Percentiles rank a stretch among this genome's conserved stretches.
phyloP scores from a whole-genome alignment of 495 filamentous ascomycete species.

The Lophiotrema nucula region DNA sequence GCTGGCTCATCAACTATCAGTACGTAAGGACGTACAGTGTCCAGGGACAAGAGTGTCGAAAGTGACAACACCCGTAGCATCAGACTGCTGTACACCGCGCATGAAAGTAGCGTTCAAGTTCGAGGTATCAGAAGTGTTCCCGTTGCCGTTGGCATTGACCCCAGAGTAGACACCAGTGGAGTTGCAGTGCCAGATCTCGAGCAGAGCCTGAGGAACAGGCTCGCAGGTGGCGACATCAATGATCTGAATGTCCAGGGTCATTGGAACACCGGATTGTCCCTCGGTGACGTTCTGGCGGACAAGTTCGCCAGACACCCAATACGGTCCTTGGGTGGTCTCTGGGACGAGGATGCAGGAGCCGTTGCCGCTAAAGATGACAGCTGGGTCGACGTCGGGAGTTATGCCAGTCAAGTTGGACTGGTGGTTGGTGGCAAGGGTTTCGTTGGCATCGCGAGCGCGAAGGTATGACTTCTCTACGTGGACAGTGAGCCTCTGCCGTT shows the following conservation, averaged over 20 bases:
- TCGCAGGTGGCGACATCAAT: slow-evolving; percentile 59
- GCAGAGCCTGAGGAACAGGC: slow-evolving; percentile 51
- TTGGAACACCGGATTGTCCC: slow-evolving; percentile 52
- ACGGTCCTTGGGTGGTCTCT: slow-evolving; percentile 31
- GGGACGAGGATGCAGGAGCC: slow-evolving; percentile 27
- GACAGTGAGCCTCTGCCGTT: neutral
- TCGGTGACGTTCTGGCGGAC: slow-evolving; percentile 57
- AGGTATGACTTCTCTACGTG: slow-evolving; percentile 9
- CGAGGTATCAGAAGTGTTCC: slow-evolving; percentile 25
- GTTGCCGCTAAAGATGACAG: slow-evolving; percentile 52
- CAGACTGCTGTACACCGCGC: slow-evolving; percentile 52
- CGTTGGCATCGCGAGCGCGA: slow-evolving; percentile 45
- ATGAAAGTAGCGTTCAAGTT: slow-evolving; percentile 51
- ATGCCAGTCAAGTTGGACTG: slow-evolving; percentile 49
- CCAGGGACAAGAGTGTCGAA: slow-evolving; percentile 57
- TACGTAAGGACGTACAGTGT: slow-evolving; percentile 40
- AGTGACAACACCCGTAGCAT: slow-evolving; percentile 50
- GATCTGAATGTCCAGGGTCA: slow-evolving; percentile 59
- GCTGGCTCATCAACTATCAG: neutral
- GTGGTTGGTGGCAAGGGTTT: slow-evolving; percentile 45
- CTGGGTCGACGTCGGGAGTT: slow-evolving; percentile 50
- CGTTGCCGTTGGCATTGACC: slow-evolving; percentile 18
- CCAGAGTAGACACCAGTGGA: slow-evolving; percentile 49
- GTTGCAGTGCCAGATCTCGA: slow-evolving; percentile 63
- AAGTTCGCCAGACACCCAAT: slow-evolving; percentile 43